Percentiles rank a stretch among this genome's conserved stretches.
Evolutionary conservation across 179 eudicot genomes (phyloP).

Genomic region (Silene coronaria): DNA sequence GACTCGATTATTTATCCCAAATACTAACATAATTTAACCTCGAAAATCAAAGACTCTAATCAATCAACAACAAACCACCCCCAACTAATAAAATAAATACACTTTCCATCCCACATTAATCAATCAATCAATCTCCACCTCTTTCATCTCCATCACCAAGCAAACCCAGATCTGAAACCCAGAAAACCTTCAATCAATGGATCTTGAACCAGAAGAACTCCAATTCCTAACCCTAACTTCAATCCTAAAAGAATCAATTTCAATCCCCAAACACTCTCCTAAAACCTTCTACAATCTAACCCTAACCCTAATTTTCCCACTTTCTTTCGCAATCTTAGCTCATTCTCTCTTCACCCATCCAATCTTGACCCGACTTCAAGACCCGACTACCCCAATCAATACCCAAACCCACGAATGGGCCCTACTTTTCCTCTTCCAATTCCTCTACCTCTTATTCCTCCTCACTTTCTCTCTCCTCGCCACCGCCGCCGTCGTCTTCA

Average conservation of each 20-base stretch:
- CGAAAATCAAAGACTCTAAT: background rate
- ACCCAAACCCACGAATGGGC: constrained; percentile 48
- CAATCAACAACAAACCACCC: background rate
- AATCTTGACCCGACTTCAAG: constrained; percentile 48
- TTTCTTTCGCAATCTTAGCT: constrained; percentile 87
- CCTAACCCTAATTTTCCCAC: constrained; percentile 80
- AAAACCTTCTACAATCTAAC: constrained; percentile 75
- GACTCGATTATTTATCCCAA: no score
- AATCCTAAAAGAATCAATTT: constrained; percentile 56
- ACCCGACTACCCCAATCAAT: constrained; percentile 26
- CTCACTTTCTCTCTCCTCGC: constrained; percentile 82
- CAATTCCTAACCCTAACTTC: constrained; percentile 52
- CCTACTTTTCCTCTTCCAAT: constrained; percentile 61
- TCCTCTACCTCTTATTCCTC: constrained; percentile 68
- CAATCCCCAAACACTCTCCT: constrained; percentile 68
- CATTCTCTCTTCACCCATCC: constrained; percentile 93
- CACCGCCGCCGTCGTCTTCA: constrained; percentile 89
- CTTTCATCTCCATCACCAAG: background rate
- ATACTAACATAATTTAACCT: background rate
- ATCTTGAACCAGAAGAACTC: constrained; percentile 73
- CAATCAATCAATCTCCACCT: background rate
- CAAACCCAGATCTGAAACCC: background rate
- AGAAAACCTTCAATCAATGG: constrained; percentile 36
- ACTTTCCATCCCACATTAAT: background rate
- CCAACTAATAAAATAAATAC: background rate